A percentile compares a stretch with the other conserved stretches of the same genome.
These are phyloP conservation scores for Candida oleophila DNA, from an alignment of 805 yeast genomes.

Conservation along the genomic window DNA sequence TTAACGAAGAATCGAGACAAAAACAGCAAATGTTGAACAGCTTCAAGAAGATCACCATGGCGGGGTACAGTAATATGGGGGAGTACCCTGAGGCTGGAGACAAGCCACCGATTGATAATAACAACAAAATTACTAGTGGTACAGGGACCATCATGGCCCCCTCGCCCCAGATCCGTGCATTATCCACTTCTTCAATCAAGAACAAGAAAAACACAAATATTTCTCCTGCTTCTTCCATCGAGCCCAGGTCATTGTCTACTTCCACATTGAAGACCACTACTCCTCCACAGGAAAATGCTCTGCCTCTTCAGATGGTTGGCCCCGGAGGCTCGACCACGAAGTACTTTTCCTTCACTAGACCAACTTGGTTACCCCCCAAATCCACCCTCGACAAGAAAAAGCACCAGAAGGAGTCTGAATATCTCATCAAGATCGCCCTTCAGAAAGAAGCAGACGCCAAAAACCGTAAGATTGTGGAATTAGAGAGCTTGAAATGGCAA, in stretches of 20 bases:
- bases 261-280: background rate
- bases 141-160: background rate
- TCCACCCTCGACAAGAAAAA: slow-evolving; percentile 47
- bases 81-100: background rate
- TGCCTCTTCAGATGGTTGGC: slow-evolving; percentile 1
- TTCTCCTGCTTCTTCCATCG: background rate
- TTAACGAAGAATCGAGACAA: slow-evolving; percentile 24
- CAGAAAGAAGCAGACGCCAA: slow-evolving; percentile 35
- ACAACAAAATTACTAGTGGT: background rate
- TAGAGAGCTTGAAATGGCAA: slow-evolving; percentile 31
- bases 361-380: slow-evolving; percentile 68
- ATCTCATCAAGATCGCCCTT: slow-evolving; percentile 41
- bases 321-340: slow-evolving; percentile 4
- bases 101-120: background rate
- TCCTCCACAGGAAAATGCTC: slow-evolving; percentile 2
- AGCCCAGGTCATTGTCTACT: background rate
- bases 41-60: slow-evolving; percentile 15
- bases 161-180: background rate
- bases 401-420: slow-evolving; percentile 55
- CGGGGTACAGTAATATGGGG: background rate
- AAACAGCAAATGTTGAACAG: slow-evolving; percentile 17
- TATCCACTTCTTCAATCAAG: background rate
- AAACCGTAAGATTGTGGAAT: slow-evolving; percentile 23
- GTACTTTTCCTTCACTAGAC: slow-evolving; percentile 53
- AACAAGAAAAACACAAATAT: background rate